These are phyloP conservation scores for Hippophae rhamnoides DNA, from an alignment of 306 rosid species.

Conservation along the genomic window DNA sequence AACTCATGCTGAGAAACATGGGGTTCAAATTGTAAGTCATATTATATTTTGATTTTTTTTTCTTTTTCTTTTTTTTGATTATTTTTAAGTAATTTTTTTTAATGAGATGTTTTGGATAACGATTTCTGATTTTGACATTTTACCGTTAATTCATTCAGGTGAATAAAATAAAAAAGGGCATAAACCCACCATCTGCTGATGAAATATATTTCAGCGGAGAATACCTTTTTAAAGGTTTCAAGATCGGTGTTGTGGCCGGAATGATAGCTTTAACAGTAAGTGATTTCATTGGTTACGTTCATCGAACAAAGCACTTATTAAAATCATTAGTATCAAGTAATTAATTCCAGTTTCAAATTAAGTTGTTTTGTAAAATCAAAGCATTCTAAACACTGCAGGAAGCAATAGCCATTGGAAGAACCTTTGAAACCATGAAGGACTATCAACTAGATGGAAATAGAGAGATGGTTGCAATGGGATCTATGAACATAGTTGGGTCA, in stretches of 20 bases:
- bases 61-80: too few relatives aligned
- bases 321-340: too few relatives aligned
- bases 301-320: background rate
- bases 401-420: conserved; percentile 90
- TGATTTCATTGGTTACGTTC: background rate
- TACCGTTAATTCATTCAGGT: conserved; percentile 31
- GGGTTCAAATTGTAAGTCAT: conserved; percentile 56
- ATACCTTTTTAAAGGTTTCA: conserved; percentile 35
- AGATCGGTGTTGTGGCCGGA: conserved; percentile 51
- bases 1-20: conserved; percentile 60
- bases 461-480: conserved; percentile 92
- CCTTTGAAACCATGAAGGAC: conserved; percentile 75
- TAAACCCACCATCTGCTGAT: conserved; percentile 49
- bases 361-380: too few relatives aligned
- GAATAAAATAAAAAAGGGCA: conserved; percentile 31
- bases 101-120: too few relatives aligned
- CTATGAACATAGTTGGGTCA: conserved; percentile 78
- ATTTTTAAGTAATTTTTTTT: too few relatives aligned
- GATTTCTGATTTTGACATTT: too few relatives aligned
- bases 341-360: too few relatives aligned
- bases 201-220: conserved; percentile 56
- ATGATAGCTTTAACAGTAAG: conserved; percentile 68
- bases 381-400: conserved; percentile 30
- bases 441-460: conserved; percentile 73
- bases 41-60: too few relatives aligned